Evolutionary conservation across 1,284 basidiomycete species (phyloP).

Genomic region (Melanopsichium pennsylvanicum): DNA sequence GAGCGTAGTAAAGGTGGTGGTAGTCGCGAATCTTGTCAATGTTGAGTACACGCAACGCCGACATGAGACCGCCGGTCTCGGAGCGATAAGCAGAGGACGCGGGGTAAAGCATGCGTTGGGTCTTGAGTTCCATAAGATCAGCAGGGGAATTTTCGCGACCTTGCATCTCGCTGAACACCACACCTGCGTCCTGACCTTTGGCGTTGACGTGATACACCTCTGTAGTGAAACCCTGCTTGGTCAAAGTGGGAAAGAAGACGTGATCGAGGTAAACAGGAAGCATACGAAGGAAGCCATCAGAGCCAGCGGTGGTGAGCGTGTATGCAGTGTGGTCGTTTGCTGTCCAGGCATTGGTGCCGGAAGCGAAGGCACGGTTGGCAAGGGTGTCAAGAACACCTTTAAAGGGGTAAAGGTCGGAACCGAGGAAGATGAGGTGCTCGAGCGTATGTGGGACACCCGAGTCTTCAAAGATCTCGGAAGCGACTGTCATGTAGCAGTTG

Average conservation of each 20-base stretch:
- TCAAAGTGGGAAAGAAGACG: constrained; percentile 94
- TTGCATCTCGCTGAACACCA: constrained; percentile 89
- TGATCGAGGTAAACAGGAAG: constrained; percentile 96
- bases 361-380: constrained; percentile 95
- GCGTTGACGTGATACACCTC: constrained; percentile 83
- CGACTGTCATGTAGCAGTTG: constrained; percentile 90
- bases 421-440: constrained; percentile 64
- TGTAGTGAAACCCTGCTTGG: constrained; percentile 86
- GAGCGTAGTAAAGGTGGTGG: constrained; percentile 89
- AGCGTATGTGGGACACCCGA: constrained; percentile 69
- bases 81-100: constrained; percentile 86
- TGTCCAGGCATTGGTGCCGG: constrained; percentile 76
- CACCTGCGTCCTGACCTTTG: constrained; percentile 89
- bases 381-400: constrained; percentile 96
- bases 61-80: constrained; percentile 96
- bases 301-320: constrained; percentile 95
- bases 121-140: constrained; percentile 82
- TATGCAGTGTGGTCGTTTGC: constrained; percentile 75
- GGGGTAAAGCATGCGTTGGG: constrained; percentile 77
- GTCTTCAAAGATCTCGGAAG: constrained; percentile 77
- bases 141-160: constrained; percentile 90
- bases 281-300: constrained; percentile 92
- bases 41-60: constrained; percentile 82
- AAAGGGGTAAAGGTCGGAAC: constrained; percentile 74
- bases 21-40: constrained; percentile 89